These are phyloP conservation scores for Cadophora sp. DNA, from an alignment of 2,329 filamentous ascomycete species.

Conservation along the genomic window DNA sequence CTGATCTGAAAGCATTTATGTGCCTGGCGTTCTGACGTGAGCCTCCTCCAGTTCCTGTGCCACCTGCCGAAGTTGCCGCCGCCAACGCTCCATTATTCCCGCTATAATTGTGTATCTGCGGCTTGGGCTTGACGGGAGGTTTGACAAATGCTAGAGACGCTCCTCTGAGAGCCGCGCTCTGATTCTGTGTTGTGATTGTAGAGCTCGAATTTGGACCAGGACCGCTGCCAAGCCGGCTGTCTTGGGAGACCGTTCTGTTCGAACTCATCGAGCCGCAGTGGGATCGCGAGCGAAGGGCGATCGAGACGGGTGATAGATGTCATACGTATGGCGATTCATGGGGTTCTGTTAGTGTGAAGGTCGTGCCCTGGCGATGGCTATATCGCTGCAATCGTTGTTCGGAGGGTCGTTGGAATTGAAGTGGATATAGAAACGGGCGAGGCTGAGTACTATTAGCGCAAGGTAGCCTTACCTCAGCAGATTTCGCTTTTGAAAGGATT, in stretches of 20 bases:
- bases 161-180: constrained; percentile 54
- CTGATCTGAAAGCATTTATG: constrained; percentile 42
- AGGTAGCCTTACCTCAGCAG: constrained; percentile 10
- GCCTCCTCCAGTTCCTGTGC: constrained; percentile 20
- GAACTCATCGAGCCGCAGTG: constrained; percentile 33
- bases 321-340: constrained; percentile 32
- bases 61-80: constrained; percentile 51
- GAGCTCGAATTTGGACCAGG: constrained; percentile 17
- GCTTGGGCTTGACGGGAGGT: constrained; percentile 49
- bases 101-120: constrained; percentile 46
- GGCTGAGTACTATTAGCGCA: constrained; percentile 7
- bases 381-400: constrained; percentile 18
- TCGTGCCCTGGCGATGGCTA: background rate
- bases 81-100: constrained; percentile 52
- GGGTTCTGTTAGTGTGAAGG: constrained; percentile 5
- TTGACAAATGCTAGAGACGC: constrained; percentile 56
- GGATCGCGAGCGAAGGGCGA: constrained; percentile 29
- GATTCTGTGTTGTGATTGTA: constrained; percentile 38
- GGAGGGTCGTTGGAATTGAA: background rate
- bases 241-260: constrained; percentile 25
- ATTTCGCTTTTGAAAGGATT: background rate
- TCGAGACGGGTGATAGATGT: constrained; percentile 27
- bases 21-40: constrained; percentile 13
- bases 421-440: constrained; percentile 7
- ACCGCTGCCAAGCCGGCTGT: constrained; percentile 31